Evolutionary conservation across 1,139 yeast genomes (phyloP).

Genomic region (Diutina siamensis): DNA sequence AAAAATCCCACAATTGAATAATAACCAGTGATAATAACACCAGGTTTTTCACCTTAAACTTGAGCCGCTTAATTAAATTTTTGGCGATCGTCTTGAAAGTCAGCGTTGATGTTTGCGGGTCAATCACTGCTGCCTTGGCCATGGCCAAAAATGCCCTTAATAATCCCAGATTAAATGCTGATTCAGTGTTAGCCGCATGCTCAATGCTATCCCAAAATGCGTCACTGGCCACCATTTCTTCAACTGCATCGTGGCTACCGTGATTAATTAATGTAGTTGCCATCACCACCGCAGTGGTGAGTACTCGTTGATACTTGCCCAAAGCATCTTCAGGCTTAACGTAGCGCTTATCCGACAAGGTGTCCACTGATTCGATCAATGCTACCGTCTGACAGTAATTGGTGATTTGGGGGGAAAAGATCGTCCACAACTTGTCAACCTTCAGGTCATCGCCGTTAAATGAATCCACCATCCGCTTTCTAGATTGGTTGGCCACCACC

Average conservation of each 20-base stretch:
- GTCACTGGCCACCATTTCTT: constrained; percentile 20
- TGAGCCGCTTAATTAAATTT: constrained; percentile 39
- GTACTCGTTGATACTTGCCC: constrained; percentile 53
- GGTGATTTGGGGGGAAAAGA: constrained; percentile 46
- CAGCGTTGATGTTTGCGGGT: constrained; percentile 8
- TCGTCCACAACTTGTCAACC: constrained; percentile 44
- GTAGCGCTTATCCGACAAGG: constrained; percentile 68
- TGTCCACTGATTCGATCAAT: constrained; percentile 43
- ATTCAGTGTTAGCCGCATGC: constrained; percentile 10
- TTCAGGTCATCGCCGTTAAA: constrained; percentile 51
- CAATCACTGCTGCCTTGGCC: constrained; percentile 14
- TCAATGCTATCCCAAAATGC: constrained; percentile 33
- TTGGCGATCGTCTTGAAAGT: constrained; percentile 31
- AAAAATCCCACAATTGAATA: constrained; percentile 35
- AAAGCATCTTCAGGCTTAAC: constrained; percentile 55
- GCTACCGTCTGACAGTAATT: constrained; percentile 43
- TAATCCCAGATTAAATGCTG: constrained; percentile 13
- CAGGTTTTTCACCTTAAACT: constrained; percentile 21
- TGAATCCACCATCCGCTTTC: constrained; percentile 33
- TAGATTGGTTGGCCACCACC: constrained; percentile 42
- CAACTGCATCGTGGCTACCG: constrained; percentile 8
- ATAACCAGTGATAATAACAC: constrained; percentile 33
- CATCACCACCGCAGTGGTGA: constrained; percentile 41
- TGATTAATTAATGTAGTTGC: constrained; percentile 27
- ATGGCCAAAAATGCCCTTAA: constrained; percentile 34